Conservation (phyloP, 148 eudicot species). For the Chenopodium quinoa region DNA sequence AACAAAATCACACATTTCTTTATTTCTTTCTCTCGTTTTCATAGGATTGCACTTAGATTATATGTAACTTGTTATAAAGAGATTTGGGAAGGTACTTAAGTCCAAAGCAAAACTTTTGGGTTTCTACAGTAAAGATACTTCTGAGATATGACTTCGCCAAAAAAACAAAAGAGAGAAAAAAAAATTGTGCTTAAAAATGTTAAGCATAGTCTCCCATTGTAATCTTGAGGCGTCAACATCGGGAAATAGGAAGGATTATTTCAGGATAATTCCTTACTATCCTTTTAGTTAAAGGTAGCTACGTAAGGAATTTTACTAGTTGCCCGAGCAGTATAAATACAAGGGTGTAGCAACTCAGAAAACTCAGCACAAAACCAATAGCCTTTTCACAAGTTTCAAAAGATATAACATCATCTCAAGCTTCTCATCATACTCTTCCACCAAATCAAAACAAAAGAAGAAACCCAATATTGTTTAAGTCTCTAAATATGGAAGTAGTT, state of each 20-base stretch:
- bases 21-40: neutral
- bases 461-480: neutral
- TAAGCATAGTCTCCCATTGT: slow-evolving; percentile 8
- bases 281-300: slow-evolving; percentile 22
- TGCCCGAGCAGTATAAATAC: slow-evolving; percentile 15
- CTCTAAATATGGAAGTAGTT: slow-evolving; percentile 12
- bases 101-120: neutral
- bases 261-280: slow-evolving; percentile 15
- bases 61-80: neutral
- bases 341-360: slow-evolving; percentile 4
- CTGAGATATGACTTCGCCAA: neutral
- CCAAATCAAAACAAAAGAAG: neutral
- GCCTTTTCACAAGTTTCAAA: neutral
- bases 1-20: neutral
- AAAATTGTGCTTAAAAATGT: neutral
- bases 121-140: neutral
- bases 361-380: neutral
- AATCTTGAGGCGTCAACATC: neutral
- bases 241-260: neutral
- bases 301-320: neutral
- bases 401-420: neutral
- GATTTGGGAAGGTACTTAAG: neutral
- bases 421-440: neutral
- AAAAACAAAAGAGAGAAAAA: no score
- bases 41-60: neutral